phyloP scores from a whole-genome alignment of 2,329 filamentous ascomycete species.

The Aureobasidium leucospermi region DNA sequence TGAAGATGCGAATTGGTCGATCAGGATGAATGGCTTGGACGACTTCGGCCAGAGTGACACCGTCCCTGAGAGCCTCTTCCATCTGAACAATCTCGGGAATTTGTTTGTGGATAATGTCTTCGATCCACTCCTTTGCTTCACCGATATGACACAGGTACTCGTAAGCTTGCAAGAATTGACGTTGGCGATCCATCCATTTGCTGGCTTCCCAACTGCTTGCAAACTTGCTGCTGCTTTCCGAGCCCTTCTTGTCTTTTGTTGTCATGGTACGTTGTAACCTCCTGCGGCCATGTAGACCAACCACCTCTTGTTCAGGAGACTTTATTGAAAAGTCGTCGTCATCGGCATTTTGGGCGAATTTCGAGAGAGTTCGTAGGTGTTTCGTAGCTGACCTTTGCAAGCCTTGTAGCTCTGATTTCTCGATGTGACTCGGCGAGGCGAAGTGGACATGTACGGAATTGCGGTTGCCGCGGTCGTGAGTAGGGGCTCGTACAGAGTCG shows the following conservation, averaged over 20 bases:
- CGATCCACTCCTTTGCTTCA: constrained; percentile 98
- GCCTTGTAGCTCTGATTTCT: constrained; percentile 64
- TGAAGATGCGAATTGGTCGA: constrained; percentile 73
- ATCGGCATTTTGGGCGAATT: constrained; percentile 66
- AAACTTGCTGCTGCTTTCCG: constrained; percentile 24
- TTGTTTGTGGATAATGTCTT: constrained; percentile 74
- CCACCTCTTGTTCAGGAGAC: constrained; percentile 73
- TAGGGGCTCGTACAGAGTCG: constrained; percentile 30
- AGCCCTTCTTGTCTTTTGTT: constrained; percentile 44
- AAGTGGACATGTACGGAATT: constrained; percentile 26
- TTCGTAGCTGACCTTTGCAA: constrained; percentile 84
- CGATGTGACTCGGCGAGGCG: constrained; percentile 26
- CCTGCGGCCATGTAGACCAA: constrained; percentile 76
- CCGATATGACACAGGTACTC: constrained; percentile 98
- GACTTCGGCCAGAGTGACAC: constrained; percentile 88
- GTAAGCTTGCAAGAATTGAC: constrained; percentile 92
- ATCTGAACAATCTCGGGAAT: constrained; percentile 90
- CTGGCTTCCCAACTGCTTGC: constrained; percentile 59
- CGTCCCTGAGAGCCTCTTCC: constrained; percentile 85
- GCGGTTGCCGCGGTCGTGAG: constrained; percentile 22
- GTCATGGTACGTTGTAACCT: constrained; percentile 66
- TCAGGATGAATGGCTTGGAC: constrained; percentile 82
- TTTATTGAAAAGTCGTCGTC: constrained; percentile 76
- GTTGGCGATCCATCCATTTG: constrained; percentile 99
- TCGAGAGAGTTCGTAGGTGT: constrained; percentile 80